Conservation (phyloP, 306 rosid genomes). For the Ceratonia siliqua region DNA sequence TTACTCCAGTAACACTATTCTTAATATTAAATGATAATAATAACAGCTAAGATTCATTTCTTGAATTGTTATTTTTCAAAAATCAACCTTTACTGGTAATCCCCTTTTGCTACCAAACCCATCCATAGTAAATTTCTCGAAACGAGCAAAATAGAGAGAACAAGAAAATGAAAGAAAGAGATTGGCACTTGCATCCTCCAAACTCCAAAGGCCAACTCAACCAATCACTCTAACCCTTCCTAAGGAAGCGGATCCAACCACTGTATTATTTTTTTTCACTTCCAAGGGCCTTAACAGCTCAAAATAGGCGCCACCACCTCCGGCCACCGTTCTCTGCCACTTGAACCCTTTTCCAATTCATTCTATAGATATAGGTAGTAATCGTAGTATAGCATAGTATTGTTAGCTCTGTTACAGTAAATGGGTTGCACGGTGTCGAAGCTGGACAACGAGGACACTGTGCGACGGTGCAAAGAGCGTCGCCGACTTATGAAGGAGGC, state of each 20-base stretch:
- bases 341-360: not conserved
- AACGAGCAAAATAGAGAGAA: no score
- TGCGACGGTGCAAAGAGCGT: conserved; percentile 90
- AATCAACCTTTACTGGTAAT: no score
- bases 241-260: no score
- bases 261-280: not conserved
- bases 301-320: not conserved
- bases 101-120: no score
- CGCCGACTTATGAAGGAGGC: conserved; percentile 93
- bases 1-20: no score
- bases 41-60: no score
- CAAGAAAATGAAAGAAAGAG: conserved; percentile 7
- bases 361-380: not conserved
- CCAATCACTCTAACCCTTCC: no score
- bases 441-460: conserved; percentile 90
- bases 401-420: not conserved
- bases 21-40: no score
- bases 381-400: no score
- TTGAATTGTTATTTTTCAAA: no score
- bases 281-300: not conserved
- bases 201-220: conserved; percentile 23
- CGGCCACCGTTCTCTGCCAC: not conserved
- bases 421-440: conserved; percentile 96
- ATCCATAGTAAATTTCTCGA: no score
- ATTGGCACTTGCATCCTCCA: conserved; percentile 16